Percentiles rank a stretch among this genome's conserved stretches.
Conservation (phyloP, 768 basidiomycete genomes). For the Naganishia vaughanmartiniae region DNA sequence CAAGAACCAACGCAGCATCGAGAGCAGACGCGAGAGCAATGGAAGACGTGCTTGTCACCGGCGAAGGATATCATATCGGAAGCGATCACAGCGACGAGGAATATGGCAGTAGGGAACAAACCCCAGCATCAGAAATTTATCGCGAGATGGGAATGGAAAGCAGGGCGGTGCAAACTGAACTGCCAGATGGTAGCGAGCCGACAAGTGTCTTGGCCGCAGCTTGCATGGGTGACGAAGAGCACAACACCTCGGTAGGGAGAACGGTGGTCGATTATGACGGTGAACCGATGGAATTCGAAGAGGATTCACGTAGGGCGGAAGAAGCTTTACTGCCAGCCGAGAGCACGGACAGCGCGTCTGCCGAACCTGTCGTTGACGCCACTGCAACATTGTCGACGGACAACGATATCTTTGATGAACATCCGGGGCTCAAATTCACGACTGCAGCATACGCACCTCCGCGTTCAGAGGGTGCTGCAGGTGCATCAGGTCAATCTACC, state of each 20-base stretch:
- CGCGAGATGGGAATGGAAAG: conserved; percentile 21
- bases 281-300: conserved; percentile 6
- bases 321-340: background rate
- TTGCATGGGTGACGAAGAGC: background rate
- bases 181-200: background rate
- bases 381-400: no score
- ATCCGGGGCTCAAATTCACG: no score
- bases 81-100: conserved; percentile 16
- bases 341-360: background rate
- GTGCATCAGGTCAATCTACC: no score
- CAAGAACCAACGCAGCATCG: background rate
- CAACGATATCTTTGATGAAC: no score
- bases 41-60: background rate
- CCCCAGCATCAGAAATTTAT: conserved; percentile 5
- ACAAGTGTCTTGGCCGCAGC: background rate
- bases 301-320: background rate
- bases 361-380: no score
- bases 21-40: background rate
- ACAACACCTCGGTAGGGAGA: background rate
- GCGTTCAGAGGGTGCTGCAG: no score
- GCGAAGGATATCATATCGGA: background rate
- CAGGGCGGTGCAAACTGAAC: conserved; percentile 7
- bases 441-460: no score
- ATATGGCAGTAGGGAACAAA: conserved; percentile 3
- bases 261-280: conserved; percentile 10